Base-by-base conservation (phyloP, 768 basidiomycete species). In the Boletus rubescentipes region DNA sequence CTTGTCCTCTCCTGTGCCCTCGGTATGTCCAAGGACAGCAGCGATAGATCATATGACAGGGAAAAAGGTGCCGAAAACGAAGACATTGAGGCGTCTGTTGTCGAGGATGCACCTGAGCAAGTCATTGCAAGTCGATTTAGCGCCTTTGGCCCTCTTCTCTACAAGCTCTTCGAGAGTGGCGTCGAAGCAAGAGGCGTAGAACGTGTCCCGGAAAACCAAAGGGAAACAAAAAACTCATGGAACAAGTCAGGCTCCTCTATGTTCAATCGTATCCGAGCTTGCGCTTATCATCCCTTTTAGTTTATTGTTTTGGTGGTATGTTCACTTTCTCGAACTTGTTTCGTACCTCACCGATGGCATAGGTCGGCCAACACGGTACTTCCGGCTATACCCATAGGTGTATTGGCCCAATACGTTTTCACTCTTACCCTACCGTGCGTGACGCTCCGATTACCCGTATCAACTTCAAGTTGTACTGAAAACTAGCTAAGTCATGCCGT, bases 101-200 rank as follows among this genome's bases (percentile, higher is more conserved):
- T 45, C 23, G 73, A 73, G 34, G 61, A 56, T 29, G 61, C 65
- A 2, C 73, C 64, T 0, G 70, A 71, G 31, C 39, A 57, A 41
- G 63, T 59, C 11, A 65, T 74, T 29, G 62, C 57, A 18, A 57
- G 55, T 26, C 64, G 72, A 14, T 76, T 71, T 46, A 64, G 69
- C 31, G 53, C 41, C 30, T 53, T 70, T 32, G 69, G 68, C 1
- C 70, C 68, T 3, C 31, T 73, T 37, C 62, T 77, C 23, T 61
- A 65, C 40, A 74, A 63, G 59, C 65, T 80, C 14, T 80, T 81
- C 61, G 65, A 71, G 15, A 75, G 67, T 48, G 80, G 79, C 42
- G 77, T 82, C 18, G 81, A 83, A 63, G 79, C 79, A 5, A 68
- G 78, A 63, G 81, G 81, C 18, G 76, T 83, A 9, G 81, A 81